phyloP scores from a whole-genome alignment of 176 grass and related monocot genomes.

The Juncus inflexus region DNA sequence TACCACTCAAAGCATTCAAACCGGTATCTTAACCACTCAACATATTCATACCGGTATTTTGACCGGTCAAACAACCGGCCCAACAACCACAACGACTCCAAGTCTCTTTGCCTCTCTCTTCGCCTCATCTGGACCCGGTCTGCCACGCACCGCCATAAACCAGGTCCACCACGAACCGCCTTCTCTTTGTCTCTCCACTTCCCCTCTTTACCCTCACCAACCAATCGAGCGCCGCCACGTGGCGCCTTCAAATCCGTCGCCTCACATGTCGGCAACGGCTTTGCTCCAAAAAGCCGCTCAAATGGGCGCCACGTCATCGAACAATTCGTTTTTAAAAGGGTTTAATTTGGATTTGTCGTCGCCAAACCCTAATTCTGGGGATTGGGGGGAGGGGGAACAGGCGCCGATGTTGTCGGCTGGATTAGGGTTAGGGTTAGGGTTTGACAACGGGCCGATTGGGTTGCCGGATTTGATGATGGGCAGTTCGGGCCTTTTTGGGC shows the following conservation, averaged over 20 bases:
- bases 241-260: conserved; percentile 40
- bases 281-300: conserved; percentile 88
- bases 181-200: conserved; percentile 61
- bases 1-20: background rate
- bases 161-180: conserved; percentile 38
- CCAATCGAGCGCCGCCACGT: conserved; percentile 42
- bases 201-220: conserved; percentile 40
- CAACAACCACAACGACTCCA: conserved; percentile 30
- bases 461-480: conserved; percentile 80
- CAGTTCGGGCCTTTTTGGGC: conserved; percentile 45
- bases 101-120: conserved; percentile 71
- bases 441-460: conserved; percentile 32
- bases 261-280: conserved; percentile 91
- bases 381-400: conserved; percentile 33
- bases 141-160: conserved; percentile 17
- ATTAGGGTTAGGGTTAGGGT: conserved; percentile 64
- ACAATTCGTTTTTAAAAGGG: conserved; percentile 66
- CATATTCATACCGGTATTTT: conserved; percentile 13
- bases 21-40: background rate
- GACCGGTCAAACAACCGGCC: conserved; percentile 28
- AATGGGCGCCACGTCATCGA: conserved; percentile 70
- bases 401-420: conserved; percentile 59
- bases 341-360: conserved; percentile 61
- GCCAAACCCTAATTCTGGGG: conserved; percentile 32
- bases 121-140: conserved; percentile 36